Evolutionary conservation across 768 basidiomycete genomes (phyloP).

Genomic region (Imleria badia): DNA sequence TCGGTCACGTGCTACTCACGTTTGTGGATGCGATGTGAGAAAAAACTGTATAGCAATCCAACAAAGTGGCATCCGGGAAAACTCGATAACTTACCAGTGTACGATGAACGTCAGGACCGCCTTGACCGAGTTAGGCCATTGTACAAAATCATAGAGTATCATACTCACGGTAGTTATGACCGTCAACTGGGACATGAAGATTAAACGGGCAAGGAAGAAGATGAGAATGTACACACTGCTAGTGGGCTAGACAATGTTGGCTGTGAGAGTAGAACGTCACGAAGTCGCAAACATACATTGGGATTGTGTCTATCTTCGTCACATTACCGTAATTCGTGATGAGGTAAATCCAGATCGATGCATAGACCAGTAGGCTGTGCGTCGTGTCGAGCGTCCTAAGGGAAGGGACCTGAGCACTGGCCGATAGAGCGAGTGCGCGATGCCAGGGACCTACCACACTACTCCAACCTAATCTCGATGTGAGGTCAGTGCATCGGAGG

Average conservation of each 20-base stretch:
- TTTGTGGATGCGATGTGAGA: slow-evolving; percentile 15
- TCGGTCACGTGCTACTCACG: not conserved
- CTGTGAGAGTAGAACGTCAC: not conserved
- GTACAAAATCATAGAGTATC: not conserved
- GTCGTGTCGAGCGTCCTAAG: slow-evolving; percentile 35
- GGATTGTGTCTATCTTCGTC: slow-evolving; percentile 41
- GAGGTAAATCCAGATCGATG: slow-evolving; percentile 44
- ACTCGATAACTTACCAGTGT: slow-evolving; percentile 41
- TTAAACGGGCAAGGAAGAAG: not conserved
- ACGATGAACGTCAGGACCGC: slow-evolving; percentile 50
- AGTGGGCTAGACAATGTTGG: slow-evolving; percentile 15
- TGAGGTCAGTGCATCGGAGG: not conserved
- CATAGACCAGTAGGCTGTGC: slow-evolving; percentile 42
- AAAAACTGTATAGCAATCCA: slow-evolving; percentile 4
- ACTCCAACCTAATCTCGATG: slow-evolving; percentile 20
- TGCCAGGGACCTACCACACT: slow-evolving; percentile 22
- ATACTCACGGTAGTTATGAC: slow-evolving; percentile 32
- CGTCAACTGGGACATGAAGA: slow-evolving; percentile 21
- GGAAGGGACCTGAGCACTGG: not conserved
- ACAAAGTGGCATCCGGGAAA: not conserved
- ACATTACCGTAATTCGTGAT: slow-evolving; percentile 43
- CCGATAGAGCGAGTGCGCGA: not conserved
- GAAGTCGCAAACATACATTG: slow-evolving; percentile 36
- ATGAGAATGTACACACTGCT: slow-evolving; percentile 21
- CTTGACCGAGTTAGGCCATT: slow-evolving; percentile 29